phyloP scores from a whole-genome alignment of 2,329 filamentous ascomycete genomes.

The Aspergillus quadrilineatus region DNA sequence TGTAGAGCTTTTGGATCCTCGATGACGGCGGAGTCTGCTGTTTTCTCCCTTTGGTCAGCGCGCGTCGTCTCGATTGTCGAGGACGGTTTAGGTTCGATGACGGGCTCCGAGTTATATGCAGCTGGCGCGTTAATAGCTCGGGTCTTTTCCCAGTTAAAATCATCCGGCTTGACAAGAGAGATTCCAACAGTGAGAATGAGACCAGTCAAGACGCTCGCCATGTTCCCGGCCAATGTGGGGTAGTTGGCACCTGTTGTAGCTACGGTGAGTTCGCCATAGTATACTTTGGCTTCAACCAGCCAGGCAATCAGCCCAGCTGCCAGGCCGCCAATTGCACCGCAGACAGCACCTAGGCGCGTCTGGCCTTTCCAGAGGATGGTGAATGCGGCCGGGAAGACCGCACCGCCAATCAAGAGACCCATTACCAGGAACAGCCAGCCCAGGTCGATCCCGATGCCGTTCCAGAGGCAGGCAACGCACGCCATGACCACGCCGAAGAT shows the following conservation, averaged over 20 bases:
- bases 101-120: background rate
- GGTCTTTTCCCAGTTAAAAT: background rate
- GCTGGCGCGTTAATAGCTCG: background rate
- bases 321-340: background rate
- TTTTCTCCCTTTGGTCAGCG: background rate
- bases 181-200: background rate
- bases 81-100: background rate
- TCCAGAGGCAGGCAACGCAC: conserved; percentile 33
- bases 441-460: conserved; percentile 38
- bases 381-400: conserved; percentile 27
- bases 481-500: conserved; percentile 51
- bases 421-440: conserved; percentile 44
- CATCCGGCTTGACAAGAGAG: background rate
- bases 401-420: conserved; percentile 44
- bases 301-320: background rate
- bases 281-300: conserved; percentile 1
- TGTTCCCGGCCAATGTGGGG: background rate
- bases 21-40: background rate
- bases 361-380: background rate
- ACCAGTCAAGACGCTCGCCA: background rate
- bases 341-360: background rate
- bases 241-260: background rate
- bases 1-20: background rate
- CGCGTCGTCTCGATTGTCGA: background rate
- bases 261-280: background rate